A percentile compares a stretch with the other conserved stretches of the same genome.
Evolutionary conservation across 371 early-diverging fungal genomes (phyloP).

Genomic region (Sporodiniella umbellata): DNA sequence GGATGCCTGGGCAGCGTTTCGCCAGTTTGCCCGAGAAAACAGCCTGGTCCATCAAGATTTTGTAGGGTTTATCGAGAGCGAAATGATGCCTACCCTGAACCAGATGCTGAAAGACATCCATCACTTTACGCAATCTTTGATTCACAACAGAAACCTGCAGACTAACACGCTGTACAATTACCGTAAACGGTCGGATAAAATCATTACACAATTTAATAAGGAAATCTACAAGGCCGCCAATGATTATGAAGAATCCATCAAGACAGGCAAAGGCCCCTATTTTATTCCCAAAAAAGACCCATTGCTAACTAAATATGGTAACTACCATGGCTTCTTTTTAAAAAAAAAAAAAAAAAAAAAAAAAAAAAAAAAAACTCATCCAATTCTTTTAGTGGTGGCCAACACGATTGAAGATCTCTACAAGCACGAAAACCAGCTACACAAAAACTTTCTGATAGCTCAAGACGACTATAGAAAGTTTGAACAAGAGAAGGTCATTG

Average conservation of each 20-base stretch:
- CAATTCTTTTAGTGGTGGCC: constrained; percentile 7
- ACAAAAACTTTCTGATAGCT: constrained; percentile 10
- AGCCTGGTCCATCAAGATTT: constrained; percentile 22
- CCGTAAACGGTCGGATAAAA: constrained; percentile 17
- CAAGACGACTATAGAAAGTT: constrained; percentile 24
- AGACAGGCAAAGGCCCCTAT: constrained; percentile 4
- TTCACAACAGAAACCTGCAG: constrained; percentile 5
- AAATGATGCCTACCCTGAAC: constrained; percentile 13
- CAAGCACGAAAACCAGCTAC: constrained; percentile 16
- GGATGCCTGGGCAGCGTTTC: constrained; percentile 23
- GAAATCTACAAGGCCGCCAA: constrained; percentile 8
- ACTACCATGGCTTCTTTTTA: too few relatives aligned
- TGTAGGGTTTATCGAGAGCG: constrained; percentile 23
- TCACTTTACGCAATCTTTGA: constrained; percentile 7
- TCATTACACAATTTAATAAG: constrained; percentile 13
- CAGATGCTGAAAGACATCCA: constrained; percentile 18
- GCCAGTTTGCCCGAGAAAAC: constrained; percentile 22
- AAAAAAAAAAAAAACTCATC: background rate
- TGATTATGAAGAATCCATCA: constrained; percentile 4
- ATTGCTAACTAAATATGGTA: constrained; percentile 20
- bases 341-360: too few relatives aligned
- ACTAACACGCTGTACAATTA: constrained; percentile 11
- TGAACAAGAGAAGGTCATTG: constrained; percentile 20
- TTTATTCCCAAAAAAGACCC: constrained; percentile 18
- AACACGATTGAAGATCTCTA: constrained; percentile 11